Evolutionary conservation across 1,284 basidiomycete species (phyloP).

Genomic region (Papiliotrema terrestris): DNA sequence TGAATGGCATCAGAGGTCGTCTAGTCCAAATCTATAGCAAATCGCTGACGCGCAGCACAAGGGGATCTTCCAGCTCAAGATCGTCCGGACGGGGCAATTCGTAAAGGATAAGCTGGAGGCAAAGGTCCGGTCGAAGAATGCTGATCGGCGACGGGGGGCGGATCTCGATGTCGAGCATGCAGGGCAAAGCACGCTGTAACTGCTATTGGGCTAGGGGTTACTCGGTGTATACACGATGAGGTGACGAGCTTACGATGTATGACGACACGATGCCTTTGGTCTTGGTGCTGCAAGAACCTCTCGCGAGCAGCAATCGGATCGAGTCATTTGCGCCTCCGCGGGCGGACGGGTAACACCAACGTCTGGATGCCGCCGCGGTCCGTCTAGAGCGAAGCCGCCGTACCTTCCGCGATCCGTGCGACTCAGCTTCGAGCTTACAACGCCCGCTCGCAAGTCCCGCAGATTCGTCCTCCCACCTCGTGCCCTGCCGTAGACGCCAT

Average conservation of each 20-base stretch:
- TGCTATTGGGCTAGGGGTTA: neutral
- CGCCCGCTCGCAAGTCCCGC: no score
- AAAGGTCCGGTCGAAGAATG: constrained; percentile 26
- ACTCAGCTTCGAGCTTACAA: no score
- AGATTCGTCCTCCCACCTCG: no score
- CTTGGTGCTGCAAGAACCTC: no score
- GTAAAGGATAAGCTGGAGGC: constrained; percentile 46
- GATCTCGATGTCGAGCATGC: constrained; percentile 45
- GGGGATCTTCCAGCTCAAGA: constrained; percentile 47
- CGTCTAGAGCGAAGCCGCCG: no score
- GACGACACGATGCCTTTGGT: neutral
- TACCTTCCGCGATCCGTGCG: no score
- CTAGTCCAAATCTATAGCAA: neutral
- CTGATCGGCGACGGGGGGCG: constrained; percentile 27
- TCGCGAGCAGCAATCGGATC: no score
- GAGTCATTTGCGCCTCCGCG: no score
- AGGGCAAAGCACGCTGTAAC: constrained; percentile 38
- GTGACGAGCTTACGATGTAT: neutral
- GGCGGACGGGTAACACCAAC: no score
- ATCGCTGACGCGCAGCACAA: constrained; percentile 25
- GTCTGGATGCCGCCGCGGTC: no score
- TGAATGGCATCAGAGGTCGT: no score
- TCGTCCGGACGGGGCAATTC: constrained; percentile 43
- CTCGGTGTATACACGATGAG: neutral
- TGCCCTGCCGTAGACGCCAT: no score